Conservation (phyloP, 2,329 filamentous ascomycete species). For the Aureobasidium sp. region DNA sequence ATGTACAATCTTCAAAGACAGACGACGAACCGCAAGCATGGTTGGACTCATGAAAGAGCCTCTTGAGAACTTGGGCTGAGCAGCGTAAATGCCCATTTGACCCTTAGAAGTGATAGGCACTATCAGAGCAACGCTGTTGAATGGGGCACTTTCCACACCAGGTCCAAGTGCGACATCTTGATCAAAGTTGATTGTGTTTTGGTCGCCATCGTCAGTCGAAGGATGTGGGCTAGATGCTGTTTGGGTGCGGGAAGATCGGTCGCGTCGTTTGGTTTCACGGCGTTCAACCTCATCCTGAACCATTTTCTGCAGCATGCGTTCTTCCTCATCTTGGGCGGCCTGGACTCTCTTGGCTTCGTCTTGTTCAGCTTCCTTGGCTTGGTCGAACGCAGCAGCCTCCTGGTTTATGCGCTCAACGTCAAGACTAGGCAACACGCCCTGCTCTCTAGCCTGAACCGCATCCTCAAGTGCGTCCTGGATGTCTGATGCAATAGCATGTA, state of each 20-base stretch:
- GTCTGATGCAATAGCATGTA: conserved; percentile 51
- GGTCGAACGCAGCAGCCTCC: conserved; percentile 59
- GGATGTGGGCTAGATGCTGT: not conserved
- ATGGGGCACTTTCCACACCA: not conserved
- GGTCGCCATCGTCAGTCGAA: not conserved
- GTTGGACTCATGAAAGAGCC: not conserved
- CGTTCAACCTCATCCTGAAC: conserved; percentile 64
- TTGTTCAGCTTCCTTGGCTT: conserved; percentile 41
- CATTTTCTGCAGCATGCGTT: conserved; percentile 60
- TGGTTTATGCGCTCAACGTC: conserved; percentile 83
- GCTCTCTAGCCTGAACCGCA: conserved; percentile 67
- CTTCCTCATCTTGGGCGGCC: conserved; percentile 50
- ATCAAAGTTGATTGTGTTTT: conserved; percentile 14
- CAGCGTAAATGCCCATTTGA: not conserved
- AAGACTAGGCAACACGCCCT: conserved; percentile 69
- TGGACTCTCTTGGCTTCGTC: conserved; percentile 30
- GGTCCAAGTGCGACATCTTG: conserved; percentile 25
- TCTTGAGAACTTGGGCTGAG: not conserved
- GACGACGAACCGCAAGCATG: conserved; percentile 9
- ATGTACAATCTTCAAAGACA: not conserved
- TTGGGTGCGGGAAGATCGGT: not conserved
- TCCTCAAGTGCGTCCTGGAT: conserved; percentile 71
- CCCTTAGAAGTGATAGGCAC: not conserved
- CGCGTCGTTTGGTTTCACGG: conserved; percentile 40
- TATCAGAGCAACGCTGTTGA: conserved; percentile 10